phyloP scores from a whole-genome alignment of 805 yeast species.

The Wickerhamiella azyma region DNA sequence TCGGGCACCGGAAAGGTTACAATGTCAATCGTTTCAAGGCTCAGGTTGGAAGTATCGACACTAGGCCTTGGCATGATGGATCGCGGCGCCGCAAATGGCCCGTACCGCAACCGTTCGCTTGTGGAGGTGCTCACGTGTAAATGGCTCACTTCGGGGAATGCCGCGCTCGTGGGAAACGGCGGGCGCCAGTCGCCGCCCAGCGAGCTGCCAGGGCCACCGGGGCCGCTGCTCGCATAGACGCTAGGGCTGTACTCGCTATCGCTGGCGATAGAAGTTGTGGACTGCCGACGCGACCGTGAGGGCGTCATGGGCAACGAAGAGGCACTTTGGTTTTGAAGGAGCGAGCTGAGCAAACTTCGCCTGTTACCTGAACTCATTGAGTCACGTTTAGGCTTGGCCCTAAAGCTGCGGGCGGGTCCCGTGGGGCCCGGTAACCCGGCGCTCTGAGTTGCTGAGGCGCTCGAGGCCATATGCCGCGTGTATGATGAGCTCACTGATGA shows the following conservation, averaged over 20 bases:
- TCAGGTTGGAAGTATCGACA: constrained; percentile 7
- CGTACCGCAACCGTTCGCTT: background rate
- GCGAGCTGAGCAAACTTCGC: constrained; percentile 1
- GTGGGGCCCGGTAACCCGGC: constrained; percentile 11
- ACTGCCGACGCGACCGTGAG: constrained; percentile 3
- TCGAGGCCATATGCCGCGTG: background rate
- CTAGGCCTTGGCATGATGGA: constrained; percentile 1
- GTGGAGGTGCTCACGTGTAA: background rate
- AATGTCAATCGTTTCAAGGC: constrained; percentile 36
- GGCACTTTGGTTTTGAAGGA: background rate
- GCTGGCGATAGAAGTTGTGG: background rate
- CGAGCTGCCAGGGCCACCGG: background rate
- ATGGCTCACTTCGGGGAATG: background rate
- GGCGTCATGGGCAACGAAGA: constrained; percentile 1
- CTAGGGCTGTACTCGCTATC: constrained; percentile 2
- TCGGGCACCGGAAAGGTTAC: constrained; percentile 74
- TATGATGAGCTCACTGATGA: constrained; percentile 7
- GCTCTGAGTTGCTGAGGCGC: constrained; percentile 20
- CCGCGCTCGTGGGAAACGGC: background rate
- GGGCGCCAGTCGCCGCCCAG: background rate
- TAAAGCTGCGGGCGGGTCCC: constrained; percentile 2
- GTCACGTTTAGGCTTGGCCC: background rate
- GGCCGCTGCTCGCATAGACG: background rate
- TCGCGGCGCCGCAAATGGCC: constrained; percentile 5
- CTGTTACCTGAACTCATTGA: background rate